These are phyloP conservation scores for Acanthamoeba healyi DNA, from an alignment of 208 protist species.

Conservation along the genomic window DNA sequence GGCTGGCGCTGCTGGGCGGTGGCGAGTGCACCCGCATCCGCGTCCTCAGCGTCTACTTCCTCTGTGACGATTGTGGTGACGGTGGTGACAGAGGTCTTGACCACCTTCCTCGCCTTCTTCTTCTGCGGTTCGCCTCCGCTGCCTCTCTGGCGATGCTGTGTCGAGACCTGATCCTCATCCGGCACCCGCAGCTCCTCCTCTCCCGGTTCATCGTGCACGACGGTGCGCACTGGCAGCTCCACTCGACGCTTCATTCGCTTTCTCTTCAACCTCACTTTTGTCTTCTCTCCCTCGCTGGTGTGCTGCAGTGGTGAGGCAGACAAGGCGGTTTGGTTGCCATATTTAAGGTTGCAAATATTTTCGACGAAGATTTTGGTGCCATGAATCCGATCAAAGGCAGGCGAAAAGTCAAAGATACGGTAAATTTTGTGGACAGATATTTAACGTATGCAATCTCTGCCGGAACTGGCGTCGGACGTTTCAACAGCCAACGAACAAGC, in stretches of 20 bases:
- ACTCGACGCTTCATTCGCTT: conserved; percentile 40
- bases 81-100: conserved; percentile 12
- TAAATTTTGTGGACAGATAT: no score
- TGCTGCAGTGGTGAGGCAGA: background rate
- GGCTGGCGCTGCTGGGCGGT: background rate
- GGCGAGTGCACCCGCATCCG: background rate
- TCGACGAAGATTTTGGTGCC: no score
- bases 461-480: no score
- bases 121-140: background rate
- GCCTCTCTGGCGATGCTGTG: background rate
- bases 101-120: background rate
- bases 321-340: no score
- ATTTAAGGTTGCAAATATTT: no score
- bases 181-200: background rate
- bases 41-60: background rate
- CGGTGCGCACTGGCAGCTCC: background rate
- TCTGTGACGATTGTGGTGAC: conserved; percentile 20
- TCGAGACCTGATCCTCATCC: background rate
- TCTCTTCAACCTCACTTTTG: no score
- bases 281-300: background rate
- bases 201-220: background rate
- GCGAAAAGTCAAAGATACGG: no score
- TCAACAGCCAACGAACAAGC: no score
- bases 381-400: no score
- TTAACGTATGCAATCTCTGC: no score